These are phyloP conservation scores for Fusarium miscanthi DNA, from an alignment of 2,329 filamentous ascomycete genomes.

Conservation along the genomic window DNA sequence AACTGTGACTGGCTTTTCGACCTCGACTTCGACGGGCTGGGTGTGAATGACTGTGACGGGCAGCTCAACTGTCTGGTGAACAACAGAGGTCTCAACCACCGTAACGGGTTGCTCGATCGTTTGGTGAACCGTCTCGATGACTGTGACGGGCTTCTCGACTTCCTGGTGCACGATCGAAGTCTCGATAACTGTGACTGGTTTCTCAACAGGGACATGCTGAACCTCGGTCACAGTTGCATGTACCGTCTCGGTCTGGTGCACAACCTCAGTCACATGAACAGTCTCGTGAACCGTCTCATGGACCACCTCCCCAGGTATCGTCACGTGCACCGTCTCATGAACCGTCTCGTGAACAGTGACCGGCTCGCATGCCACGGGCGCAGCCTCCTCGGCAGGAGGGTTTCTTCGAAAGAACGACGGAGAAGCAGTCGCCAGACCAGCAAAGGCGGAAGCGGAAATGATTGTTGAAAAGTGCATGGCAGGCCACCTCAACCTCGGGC, in stretches of 20 bases:
- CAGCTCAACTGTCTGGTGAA: conserved; percentile 12
- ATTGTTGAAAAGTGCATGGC: conserved; percentile 24
- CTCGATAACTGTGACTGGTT: conserved; percentile 2
- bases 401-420: conserved; percentile 24
- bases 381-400: conserved; percentile 17
- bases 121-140: conserved; percentile 18
- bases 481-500: neutral
- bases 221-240: conserved; percentile 14
- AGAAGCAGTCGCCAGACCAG: conserved; percentile 22
- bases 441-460: conserved; percentile 10
- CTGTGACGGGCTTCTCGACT: conserved; percentile 18
- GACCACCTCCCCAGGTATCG: conserved; percentile 10
- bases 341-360: conserved; percentile 26
- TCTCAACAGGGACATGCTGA: conserved; percentile 8
- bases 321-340: conserved; percentile 5
- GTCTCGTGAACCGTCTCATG: conserved; percentile 7
- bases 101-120: conserved; percentile 10
- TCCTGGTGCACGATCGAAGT: conserved; percentile 2
- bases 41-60: conserved; percentile 12
- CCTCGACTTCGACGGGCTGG: neutral
- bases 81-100: conserved; percentile 11
- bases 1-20: conserved; percentile 21
- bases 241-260: neutral
- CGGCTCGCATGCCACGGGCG: conserved; percentile 7
- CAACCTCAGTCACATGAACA: conserved; percentile 6